Evolutionary conservation across 805 yeast genomes (phyloP), one percentile per base, ranked within the genome.

Genomic region (Cyberlindnera maclurae): DNA sequence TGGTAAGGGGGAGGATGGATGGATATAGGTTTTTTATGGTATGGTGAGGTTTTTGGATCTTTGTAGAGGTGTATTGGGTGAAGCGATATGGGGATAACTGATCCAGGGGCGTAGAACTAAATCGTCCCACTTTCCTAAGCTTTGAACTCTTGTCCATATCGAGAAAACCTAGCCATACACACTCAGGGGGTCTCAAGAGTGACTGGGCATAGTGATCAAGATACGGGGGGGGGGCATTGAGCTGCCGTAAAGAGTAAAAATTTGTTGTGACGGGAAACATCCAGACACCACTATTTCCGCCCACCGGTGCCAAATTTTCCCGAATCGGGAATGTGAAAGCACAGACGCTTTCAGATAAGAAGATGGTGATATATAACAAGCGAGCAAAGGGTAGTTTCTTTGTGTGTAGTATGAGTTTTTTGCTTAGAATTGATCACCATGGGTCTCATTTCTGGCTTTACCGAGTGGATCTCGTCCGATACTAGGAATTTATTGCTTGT

Each of bases 401-500:
- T 20, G 24, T 20, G 8, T 20, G 24, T 20, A 20, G 24, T 20
- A 6, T 20, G 24, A 6, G 24, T 20, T 8, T 6, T 20, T 20
- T n/a, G n/a, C n/a, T n/a, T n/a, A n/a, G n/a, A n/a, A n/a, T n/a
- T n/a, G n/a, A 17, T 17, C 15, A 31, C 12, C 12, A 31, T 31
- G 33, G 33, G 26, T 11, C 10, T 31, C 12, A 31, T 31, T 12
- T 9, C 26, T 31, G 33, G 33, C 12, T 26, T 31, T 5, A 22
- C 17, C 15, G n/a, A 31, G 17, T 18, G n/a, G n/a, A 10, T 17
- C 18, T 16, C 5, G 15, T 8, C 5, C 32, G 18, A 15, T 8
- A 13, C 5, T 15, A 29, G 12, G 4, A 26, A 36, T 2, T 32
- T 41, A 3, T 10, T 42, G 3, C 33, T 45, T 4, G 31, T 40